Evolutionary conservation across 164 flowering plant genomes (phyloP), one percentile per base, ranked within the genome.

Genomic region (Piper betle): DNA sequence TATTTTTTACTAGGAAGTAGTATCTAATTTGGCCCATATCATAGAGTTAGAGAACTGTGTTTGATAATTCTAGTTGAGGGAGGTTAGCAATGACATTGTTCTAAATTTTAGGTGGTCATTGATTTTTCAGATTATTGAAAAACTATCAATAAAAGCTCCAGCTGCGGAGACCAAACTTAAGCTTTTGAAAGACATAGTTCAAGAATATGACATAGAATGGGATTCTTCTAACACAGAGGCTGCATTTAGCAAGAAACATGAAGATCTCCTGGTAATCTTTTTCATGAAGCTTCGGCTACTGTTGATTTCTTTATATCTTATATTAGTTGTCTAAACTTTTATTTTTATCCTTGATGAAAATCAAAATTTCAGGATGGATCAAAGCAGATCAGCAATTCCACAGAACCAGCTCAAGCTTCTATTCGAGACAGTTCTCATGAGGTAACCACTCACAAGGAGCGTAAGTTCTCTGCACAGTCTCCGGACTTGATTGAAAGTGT

Each of bases 101-200:
- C 43, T 41, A 41, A 41, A 41, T 4, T 41, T 41, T 41, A 9
- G 9, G 12, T 7, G 12, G 1, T 60, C 19, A 16, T 40, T 38
- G 11, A 48, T n/a, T 70, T 15, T 64, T 58, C 79, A 93, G 97
- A 80, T 93, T 59, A 84, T 93, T 71, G 97, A 93, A 72, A 93
- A 85, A 63, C 95, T 93, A 57, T 88, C 95, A 16, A 82, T 83
- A 57, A 77, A 72, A 72, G 81, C 95, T 69, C 99, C 99, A 62
- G 68, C 89, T 38, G 74, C 71, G 13, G 83, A 81, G 57, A 66
- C 62, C 52, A 93, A 70, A 78, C 91, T 93, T 50, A 79, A 74
- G 56, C 69, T 80, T 33, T 71, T 93, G 77, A 84, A 81, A 75
- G 89, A 81, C 64, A 88, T 90, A 69, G 90, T 97, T 9, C 61